Evolutionary conservation across 225 moss, liverwort and hornwort genomes (phyloP).

Genomic region (Asterella californica): DNA sequence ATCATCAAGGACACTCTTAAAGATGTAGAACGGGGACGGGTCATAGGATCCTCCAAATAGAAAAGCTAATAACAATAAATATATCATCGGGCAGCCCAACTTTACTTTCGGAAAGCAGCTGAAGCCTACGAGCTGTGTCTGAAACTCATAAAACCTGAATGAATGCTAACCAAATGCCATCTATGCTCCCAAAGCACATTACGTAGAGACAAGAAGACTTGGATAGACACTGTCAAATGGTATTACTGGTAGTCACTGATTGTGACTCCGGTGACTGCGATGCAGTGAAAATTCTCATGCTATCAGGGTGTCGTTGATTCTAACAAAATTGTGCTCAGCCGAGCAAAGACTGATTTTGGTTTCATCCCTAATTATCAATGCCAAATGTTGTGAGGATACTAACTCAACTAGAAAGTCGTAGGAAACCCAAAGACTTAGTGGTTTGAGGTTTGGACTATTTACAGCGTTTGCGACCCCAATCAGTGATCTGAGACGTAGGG

Average conservation of each 20-base stretch:
- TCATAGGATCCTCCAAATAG: too few species aligned
- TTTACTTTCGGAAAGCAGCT: too few species aligned
- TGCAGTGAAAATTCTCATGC: neutral
- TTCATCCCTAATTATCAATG: neutral
- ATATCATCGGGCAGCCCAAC: too few species aligned
- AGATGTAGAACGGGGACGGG: too few species aligned
- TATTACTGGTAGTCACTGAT: neutral
- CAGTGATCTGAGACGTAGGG: neutral
- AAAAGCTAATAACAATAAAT: too few species aligned
- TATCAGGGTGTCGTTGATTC: neutral
- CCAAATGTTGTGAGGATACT: neutral
- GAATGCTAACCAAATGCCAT: too few species aligned
- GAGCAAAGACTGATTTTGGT: neutral
- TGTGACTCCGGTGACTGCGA: neutral
- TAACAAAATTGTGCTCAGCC: conserved; percentile 1
- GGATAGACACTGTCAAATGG: too few species aligned
- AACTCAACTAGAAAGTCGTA: neutral
- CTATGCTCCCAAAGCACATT: too few species aligned
- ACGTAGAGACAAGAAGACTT: too few species aligned
- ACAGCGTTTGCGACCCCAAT: neutral
- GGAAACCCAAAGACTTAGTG: neutral
- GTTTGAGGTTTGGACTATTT: neutral
- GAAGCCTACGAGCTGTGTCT: too few species aligned
- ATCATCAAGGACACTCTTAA: too few species aligned
- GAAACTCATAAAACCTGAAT: too few species aligned